Conservation (phyloP, 2,329 filamentous ascomycete species). For the Apiospora arundinis region DNA sequence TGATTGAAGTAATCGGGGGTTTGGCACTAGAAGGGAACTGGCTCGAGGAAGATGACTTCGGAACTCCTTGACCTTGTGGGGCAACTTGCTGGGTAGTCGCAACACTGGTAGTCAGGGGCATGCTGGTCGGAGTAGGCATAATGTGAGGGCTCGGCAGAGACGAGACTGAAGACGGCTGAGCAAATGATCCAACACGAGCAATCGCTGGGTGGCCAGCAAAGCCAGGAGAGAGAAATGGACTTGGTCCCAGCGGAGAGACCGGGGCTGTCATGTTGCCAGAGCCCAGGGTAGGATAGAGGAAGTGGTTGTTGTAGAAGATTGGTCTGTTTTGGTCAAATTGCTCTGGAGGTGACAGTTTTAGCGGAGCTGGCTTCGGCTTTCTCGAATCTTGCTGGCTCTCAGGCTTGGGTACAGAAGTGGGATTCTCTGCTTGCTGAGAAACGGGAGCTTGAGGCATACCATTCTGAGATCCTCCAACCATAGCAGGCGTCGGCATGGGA, state of each 20-base stretch:
- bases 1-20: conserved; percentile 64
- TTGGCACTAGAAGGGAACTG: conserved; percentile 29
- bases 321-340: conserved; percentile 54
- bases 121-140: conserved; percentile 21
- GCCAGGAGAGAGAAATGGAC: conserved; percentile 32
- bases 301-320: conserved; percentile 52
- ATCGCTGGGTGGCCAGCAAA: conserved; percentile 30
- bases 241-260: conserved; percentile 31
- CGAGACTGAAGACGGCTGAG: conserved; percentile 27
- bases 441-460: conserved; percentile 18
- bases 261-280: conserved; percentile 25
- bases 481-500: conserved; percentile 11
- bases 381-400: conserved; percentile 35
- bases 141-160: conserved; percentile 28
- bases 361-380: conserved; percentile 40
- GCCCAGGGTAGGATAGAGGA: conserved; percentile 45
- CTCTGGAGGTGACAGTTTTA: conserved; percentile 48
- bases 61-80: conserved; percentile 25
- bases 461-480: conserved; percentile 26
- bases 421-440: conserved; percentile 18
- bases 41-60: conserved; percentile 28
- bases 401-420: conserved; percentile 26
- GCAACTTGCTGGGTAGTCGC: not conserved
- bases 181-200: conserved; percentile 28
- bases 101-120: conserved; percentile 12